phyloP scores from a whole-genome alignment of 2,329 filamentous ascomycete species.

The Sclerotinia sclerotiorum region DNA sequence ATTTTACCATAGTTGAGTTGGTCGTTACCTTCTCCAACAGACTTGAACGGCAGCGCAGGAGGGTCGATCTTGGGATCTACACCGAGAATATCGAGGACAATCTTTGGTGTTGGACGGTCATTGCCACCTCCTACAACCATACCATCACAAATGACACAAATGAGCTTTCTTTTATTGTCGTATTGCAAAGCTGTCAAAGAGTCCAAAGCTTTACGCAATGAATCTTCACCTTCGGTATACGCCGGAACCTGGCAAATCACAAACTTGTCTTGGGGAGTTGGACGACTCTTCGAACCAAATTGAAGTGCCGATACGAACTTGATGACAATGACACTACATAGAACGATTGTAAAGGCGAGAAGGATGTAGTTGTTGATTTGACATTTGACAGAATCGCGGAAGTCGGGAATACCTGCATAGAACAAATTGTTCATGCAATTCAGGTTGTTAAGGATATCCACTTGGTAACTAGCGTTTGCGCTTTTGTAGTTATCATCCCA shows the following conservation, averaged over 20 bases:
- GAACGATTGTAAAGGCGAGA: slow-evolving; percentile 79
- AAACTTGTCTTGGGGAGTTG: slow-evolving; percentile 93
- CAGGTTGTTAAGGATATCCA: slow-evolving; percentile 62
- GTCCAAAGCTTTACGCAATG: slow-evolving; percentile 86
- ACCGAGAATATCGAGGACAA: slow-evolving; percentile 93
- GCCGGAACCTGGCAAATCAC: slow-evolving; percentile 98
- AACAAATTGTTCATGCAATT: slow-evolving; percentile 83
- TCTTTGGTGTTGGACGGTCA: slow-evolving; percentile 94
- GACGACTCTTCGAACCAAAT: slow-evolving; percentile 86
- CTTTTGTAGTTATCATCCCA: slow-evolving; percentile 58
- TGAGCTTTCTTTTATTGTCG: slow-evolving; percentile 97
- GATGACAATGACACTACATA: slow-evolving; percentile 74
- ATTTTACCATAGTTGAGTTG: slow-evolving; percentile 99
- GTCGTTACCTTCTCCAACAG: slow-evolving; percentile 81
- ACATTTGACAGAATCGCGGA: slow-evolving; percentile 73
- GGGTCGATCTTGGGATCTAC: slow-evolving; percentile 97
- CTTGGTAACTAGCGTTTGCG: slow-evolving; percentile 51
- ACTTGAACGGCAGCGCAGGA: slow-evolving; percentile 90
- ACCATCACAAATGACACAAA: slow-evolving; percentile 94
- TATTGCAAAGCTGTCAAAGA: slow-evolving; percentile 93
- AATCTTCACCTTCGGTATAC: slow-evolving; percentile 97
- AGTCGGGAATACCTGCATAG: slow-evolving; percentile 81
- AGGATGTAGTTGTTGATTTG: slow-evolving; percentile 90
- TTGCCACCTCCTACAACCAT: slow-evolving; percentile 96
- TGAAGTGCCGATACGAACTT: slow-evolving; percentile 95